Base-by-base conservation (phyloP, 345 rosid genomes). In the Citrus medica region DNA sequence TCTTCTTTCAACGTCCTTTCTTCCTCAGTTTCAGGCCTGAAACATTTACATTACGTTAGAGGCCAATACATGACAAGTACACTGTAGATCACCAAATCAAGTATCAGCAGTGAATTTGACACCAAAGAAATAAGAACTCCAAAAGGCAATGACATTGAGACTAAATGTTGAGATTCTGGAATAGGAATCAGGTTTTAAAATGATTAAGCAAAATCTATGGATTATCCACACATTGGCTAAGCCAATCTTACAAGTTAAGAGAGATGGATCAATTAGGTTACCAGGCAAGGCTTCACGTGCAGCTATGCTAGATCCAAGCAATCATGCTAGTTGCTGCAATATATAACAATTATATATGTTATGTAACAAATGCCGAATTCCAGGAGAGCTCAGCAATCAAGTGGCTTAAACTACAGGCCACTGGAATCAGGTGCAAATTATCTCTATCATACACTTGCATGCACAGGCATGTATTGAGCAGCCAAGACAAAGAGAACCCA, bases 21-120 rank as follows among this genome's bases (percentile, higher is more conserved):
- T 83, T 87, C 94, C 80, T 87, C 97, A 9, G 98, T 89, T 85
- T 90, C 92, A 70, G 90, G 92, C 92, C 99, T 97, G 91, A 83
- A 87, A 79, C 58, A 62, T 55, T 79, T 69, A 27, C 51, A 16
- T 16, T n/a, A 4, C 62, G 9, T 59, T 53, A 73, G 28, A 73
- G 55, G 63, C 30, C 53, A 73, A 60, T 17, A 63, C 27, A 70
- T 25, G 24, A 59, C 60, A 51, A 28, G 51, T 14, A 3, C 35
- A 24, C 21, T 19, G 27, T 25, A 32, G 51, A 67, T 67, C 22
- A 56, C 21, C 48, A 33, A 58, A 32, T 24, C 66, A 71, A 5
- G n/a, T 32, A 46, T 58, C 61, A 66, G 19, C 46, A 71, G 56
- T 56, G 51, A 9, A 30, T 46, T 28, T 58, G 64, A 73, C 30